These are phyloP conservation scores for Brachypodium distachyon DNA, from an alignment of 202 grass and related monocot species.

Conservation along the genomic window DNA sequence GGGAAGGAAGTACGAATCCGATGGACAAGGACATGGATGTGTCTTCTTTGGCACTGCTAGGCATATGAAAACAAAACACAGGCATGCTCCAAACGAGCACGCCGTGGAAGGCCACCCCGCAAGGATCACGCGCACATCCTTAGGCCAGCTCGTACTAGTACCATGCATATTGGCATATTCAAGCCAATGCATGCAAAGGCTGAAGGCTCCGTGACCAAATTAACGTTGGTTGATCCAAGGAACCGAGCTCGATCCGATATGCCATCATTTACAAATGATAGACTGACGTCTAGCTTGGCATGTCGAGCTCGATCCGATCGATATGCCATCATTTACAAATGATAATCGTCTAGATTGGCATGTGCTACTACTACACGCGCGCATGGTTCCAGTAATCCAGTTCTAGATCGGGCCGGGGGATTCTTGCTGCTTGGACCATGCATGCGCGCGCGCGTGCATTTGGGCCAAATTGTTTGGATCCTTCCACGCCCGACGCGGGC, in stretches of 20 bases:
- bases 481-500: background rate
- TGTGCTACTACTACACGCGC: background rate
- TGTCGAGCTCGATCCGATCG: no score
- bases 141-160: background rate
- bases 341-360: background rate
- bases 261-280: background rate
- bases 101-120: background rate
- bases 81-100: background rate
- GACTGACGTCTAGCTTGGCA: background rate
- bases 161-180: background rate
- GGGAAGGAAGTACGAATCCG: background rate
- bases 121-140: background rate
- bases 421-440: background rate
- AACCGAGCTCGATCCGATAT: background rate
- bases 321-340: no score
- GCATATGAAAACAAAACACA: background rate
- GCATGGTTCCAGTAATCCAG: background rate
- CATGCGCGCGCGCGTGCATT: no score
- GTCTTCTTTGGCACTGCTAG: background rate
- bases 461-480: constrained; percentile 4
- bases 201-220: no score
- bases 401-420: no score
- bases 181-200: no score
- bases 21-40: background rate
- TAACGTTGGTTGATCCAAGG: background rate